Evolutionary conservation across 371 early-diverging fungal genomes (phyloP).

Genomic region (Saksenaea vasiformis): DNA sequence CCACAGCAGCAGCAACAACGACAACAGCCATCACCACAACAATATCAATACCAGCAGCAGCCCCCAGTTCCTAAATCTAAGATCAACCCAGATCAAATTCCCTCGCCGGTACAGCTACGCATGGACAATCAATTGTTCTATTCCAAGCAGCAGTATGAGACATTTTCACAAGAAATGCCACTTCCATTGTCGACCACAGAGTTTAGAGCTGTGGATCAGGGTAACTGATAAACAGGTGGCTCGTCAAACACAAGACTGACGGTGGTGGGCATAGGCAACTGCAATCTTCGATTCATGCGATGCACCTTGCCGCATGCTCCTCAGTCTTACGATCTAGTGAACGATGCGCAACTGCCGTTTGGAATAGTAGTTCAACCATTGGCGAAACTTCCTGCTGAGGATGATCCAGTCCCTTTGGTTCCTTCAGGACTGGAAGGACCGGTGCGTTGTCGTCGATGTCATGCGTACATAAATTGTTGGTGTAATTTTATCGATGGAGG

Average conservation of each 20-base stretch:
- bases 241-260: neutral
- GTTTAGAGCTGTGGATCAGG: constrained; percentile 86
- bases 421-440: constrained; percentile 68
- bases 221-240: constrained; percentile 22
- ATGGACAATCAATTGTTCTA: constrained; percentile 73
- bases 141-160: constrained; percentile 63
- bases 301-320: constrained; percentile 86
- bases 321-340: constrained; percentile 72
- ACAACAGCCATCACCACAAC: constrained; percentile 11
- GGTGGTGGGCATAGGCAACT: constrained; percentile 64
- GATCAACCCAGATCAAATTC: constrained; percentile 95
- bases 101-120: constrained; percentile 86
- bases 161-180: constrained; percentile 56
- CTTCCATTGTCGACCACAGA: constrained; percentile 84
- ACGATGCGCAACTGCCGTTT: constrained; percentile 79
- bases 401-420: constrained; percentile 47
- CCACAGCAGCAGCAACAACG: constrained; percentile 14
- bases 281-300: constrained; percentile 92
- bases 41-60: constrained; percentile 13
- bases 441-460: constrained; percentile 88
- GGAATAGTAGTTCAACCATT: constrained; percentile 92
- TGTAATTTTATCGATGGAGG: constrained; percentile 89
- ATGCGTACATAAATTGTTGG: constrained; percentile 92
- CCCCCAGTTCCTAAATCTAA: constrained; percentile 46
- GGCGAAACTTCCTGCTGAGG: constrained; percentile 74